Percentiles rank a stretch among this genome's conserved stretches.
Conservation (phyloP, 257 asterid genomes). For the Nicotiana paniculata region DNA sequence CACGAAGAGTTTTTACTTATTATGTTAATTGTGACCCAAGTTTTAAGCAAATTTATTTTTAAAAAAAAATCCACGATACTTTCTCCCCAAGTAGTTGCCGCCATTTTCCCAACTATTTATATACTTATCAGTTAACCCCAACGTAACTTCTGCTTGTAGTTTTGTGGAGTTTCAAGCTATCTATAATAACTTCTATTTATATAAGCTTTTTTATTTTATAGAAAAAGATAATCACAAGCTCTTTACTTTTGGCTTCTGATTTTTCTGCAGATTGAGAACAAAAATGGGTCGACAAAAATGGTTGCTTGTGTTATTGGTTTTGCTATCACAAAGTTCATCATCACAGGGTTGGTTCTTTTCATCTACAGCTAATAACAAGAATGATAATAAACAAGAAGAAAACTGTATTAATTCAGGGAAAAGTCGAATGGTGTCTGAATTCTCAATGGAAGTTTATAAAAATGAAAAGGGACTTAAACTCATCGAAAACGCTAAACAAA, state of each 20-base stretch:
- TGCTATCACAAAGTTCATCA: slow-evolving; percentile 26
- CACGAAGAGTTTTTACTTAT: too few relatives aligned
- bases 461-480: slow-evolving; percentile 40
- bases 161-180: background rate
- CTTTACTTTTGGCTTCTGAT: background rate
- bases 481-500: slow-evolving; percentile 42
- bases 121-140: too few relatives aligned
- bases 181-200: too few relatives aligned
- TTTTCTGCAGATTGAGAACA: background rate
- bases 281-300: background rate
- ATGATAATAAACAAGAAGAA: slow-evolving; percentile 14
- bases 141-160: background rate
- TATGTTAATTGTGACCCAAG: too few relatives aligned
- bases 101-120: too few relatives aligned
- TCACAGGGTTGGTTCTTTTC: slow-evolving; percentile 45
- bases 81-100: background rate
- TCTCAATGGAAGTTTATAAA: slow-evolving; percentile 50
- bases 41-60: too few relatives aligned
- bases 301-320: slow-evolving; percentile 14
- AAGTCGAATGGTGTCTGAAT: slow-evolving; percentile 32
- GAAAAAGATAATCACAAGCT: background rate
- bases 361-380: slow-evolving; percentile 8
- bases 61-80: background rate
- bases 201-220: background rate
- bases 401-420: background rate